These are phyloP conservation scores for Serendipita vermifera DNA, from an alignment of 768 basidiomycete species.

Conservation along the genomic window DNA sequence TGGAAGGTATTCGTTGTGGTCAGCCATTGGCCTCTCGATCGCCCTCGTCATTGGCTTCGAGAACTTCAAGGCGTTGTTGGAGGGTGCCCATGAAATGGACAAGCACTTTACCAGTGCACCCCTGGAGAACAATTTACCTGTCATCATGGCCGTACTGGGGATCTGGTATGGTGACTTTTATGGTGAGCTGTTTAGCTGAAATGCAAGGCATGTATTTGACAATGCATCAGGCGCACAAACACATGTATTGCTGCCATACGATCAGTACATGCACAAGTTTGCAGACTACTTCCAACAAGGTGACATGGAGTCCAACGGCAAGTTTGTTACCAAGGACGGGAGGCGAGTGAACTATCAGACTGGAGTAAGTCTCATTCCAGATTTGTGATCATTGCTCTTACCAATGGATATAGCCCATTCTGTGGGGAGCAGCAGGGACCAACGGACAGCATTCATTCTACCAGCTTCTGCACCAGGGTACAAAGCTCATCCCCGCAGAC, in stretches of 20 bases:
- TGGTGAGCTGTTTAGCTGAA: conserved; percentile 25
- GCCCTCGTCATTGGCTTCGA: conserved; percentile 87
- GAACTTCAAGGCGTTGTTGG: conserved; percentile 79
- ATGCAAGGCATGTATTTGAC: neutral
- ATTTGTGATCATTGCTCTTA: conserved; percentile 11
- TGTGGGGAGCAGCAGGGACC: conserved; percentile 97
- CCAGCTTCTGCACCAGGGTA: conserved; percentile 90
- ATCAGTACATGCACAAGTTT: conserved; percentile 98
- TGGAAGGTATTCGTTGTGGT: conserved; percentile 96
- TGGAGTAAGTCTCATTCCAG: conserved; percentile 44
- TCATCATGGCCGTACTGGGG: conserved; percentile 76
- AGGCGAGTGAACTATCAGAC: conserved; percentile 92
- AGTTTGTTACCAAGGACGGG: conserved; percentile 88
- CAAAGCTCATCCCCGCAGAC: conserved; percentile 82
- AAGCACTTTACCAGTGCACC: conserved; percentile 86
- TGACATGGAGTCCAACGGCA: conserved; percentile 99
- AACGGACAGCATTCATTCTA: conserved; percentile 99
- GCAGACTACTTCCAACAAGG: conserved; percentile 99
- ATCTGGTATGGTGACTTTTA: conserved; percentile 99
- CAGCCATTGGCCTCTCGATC: conserved; percentile 93
- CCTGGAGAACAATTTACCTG: conserved; percentile 82
- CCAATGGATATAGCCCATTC: conserved; percentile 56
- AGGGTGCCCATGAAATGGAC: conserved; percentile 96
- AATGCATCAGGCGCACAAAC: conserved; percentile 67
- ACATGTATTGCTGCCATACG: conserved; percentile 88